Base-by-base conservation (phyloP, 306 rosid genomes). In the Quercus suber region DNA sequence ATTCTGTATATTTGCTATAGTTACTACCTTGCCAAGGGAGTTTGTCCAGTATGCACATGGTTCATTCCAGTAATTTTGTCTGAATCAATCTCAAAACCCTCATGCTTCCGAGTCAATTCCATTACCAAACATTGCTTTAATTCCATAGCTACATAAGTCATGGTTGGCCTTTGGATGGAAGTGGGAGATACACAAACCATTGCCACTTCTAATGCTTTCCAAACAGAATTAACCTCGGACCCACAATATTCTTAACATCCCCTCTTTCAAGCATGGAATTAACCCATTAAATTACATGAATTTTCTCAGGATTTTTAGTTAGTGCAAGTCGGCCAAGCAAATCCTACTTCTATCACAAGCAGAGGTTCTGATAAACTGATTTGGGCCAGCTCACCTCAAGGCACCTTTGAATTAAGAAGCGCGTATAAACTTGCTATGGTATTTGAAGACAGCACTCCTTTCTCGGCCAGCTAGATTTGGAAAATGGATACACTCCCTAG, bases 151-250 rank as follows among this genome's bases (percentile, higher is more conserved):
- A 89, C 84, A 31, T 73, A 57, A 55, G 81, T 78, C 88, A 92
- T 90, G 79, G 27, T 69, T 35, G 90, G 94, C 91, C 93, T 86
- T 20, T 7, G 37, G 3, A 19, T 41, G 52, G 87, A 73, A 20
- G 8, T 11, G 5, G 28, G 12, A 60, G 86, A 79, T 1, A 79
- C 88, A 75, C 83, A 92, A 51, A 76, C 82, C 90, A 86, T 80
- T 65, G 87, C 90, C 65, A 79, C 19, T 33, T 90, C 93, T 31
- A 88, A 69, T 30, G 76, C 80, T 82, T 74, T 89, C 89, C 88
- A 86, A 1, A 41, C 83, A 41, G 86, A 85, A 35, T 13, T 68
- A 15, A 45, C 53, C 68, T 79, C 71, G 91, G 76, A 84, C 87
- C 93, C 12, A 79, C 82, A 15, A 82, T 83, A 43, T 15, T 75